A percentile compares a stretch with the other conserved stretches of the same genome.
These are phyloP conservation scores for Cladosporium sp. DNA, from an alignment of 2,329 filamentous ascomycete species.

Conservation along the genomic window DNA sequence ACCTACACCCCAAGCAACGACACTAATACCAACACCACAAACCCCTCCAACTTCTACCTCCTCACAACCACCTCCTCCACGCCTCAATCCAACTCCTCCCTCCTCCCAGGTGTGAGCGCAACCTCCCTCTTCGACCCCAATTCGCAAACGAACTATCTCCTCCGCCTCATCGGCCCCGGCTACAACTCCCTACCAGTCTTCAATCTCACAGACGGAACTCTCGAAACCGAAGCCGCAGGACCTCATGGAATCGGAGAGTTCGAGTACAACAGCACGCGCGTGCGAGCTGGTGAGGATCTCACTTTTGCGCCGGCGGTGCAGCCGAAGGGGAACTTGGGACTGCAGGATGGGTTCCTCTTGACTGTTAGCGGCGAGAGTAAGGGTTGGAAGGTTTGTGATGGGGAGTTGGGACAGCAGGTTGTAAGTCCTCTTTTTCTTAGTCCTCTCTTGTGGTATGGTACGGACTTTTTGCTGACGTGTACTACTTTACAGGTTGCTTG, in stretches of 20 bases:
- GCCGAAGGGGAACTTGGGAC: constrained; percentile 30
- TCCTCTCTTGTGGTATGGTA: no score
- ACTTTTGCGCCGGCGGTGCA: constrained; percentile 30
- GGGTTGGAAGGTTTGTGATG: constrained; percentile 39
- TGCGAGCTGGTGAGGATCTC: constrained; percentile 27
- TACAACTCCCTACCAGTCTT: constrained; percentile 38
- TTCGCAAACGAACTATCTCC: constrained; percentile 29
- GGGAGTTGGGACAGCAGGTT: constrained; percentile 28
- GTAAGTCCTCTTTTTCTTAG: constrained; percentile 23
- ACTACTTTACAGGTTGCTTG: constrained; percentile 29
- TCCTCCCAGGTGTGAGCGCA: constrained; percentile 34
- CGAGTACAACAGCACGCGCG: constrained; percentile 31
- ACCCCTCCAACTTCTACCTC: constrained; percentile 33
- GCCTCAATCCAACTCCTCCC: constrained; percentile 27
- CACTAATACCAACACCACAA: neutral
- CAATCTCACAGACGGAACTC: constrained; percentile 32
- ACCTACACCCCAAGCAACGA: neutral
- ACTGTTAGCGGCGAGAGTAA: constrained; percentile 33
- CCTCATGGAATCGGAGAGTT: constrained; percentile 27
- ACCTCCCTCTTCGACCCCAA: constrained; percentile 38
- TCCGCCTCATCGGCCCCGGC: constrained; percentile 36
- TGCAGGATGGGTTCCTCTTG: constrained; percentile 35
- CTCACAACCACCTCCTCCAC: constrained; percentile 35
- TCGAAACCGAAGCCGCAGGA: constrained; percentile 29
- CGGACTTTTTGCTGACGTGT: neutral